Percentiles rank a stretch among this genome's conserved stretches.
These are phyloP conservation scores for Eucalyptus erythrocorys DNA, from an alignment of 345 rosid genomes.

Conservation along the genomic window DNA sequence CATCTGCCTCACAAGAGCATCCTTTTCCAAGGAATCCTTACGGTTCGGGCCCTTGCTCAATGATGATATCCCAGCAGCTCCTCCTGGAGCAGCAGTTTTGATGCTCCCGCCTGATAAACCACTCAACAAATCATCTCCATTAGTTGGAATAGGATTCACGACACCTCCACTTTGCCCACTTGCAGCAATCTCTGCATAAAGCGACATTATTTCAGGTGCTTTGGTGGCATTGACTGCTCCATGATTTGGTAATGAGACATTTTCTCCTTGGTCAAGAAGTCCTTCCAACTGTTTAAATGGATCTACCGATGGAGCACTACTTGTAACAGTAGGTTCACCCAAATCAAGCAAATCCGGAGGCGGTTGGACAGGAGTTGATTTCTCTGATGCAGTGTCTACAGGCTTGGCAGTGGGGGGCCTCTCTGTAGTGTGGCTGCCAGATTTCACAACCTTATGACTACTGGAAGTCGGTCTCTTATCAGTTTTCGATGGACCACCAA, in stretches of 20 bases:
- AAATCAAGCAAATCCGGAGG: constrained; percentile 91
- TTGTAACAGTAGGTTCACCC: constrained; percentile 40
- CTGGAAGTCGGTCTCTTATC: constrained; percentile 50
- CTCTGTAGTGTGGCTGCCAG: constrained; percentile 24
- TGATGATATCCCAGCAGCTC: constrained; percentile 8
- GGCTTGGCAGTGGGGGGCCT: constrained; percentile 10
- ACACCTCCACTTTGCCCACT: constrained; percentile 4
- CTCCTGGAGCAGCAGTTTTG: neutral
- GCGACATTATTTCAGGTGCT: constrained; percentile 38
- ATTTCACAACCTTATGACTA: constrained; percentile 33
- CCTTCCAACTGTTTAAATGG: constrained; percentile 88
- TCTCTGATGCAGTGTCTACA: constrained; percentile 12
- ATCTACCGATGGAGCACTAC: constrained; percentile 29
- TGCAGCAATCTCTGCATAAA: constrained; percentile 28
- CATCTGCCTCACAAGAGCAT: constrained; percentile 87
- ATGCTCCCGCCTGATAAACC: constrained; percentile 5
- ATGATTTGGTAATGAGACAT: constrained; percentile 2
- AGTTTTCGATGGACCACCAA: constrained; percentile 65
- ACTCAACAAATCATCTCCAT: constrained; percentile 8
- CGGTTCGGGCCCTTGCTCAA: constrained; percentile 55
- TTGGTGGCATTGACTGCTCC: constrained; percentile 1
- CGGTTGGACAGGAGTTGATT: constrained; percentile 33
- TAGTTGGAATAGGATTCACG: neutral
- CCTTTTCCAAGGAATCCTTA: constrained; percentile 70
- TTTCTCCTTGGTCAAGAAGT: constrained; percentile 43